Conservation (phyloP, 2,329 filamentous ascomycete species). For the Fusarium pininemorale region DNA sequence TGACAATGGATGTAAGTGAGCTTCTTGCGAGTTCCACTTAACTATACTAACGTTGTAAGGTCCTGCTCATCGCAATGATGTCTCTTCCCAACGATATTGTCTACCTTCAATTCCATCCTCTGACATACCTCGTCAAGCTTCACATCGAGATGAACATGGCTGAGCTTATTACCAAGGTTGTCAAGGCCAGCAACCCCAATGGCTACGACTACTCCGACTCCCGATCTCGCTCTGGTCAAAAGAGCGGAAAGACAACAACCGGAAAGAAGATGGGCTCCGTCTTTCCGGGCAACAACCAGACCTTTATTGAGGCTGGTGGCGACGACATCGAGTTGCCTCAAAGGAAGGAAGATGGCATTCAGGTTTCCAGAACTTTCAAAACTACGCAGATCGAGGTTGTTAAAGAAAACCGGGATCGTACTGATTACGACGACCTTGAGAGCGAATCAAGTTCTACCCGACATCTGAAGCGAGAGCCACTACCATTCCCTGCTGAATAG, state of each 20-base stretch:
- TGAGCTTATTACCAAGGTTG: conserved; percentile 57
- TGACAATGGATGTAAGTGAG: conserved; percentile 43
- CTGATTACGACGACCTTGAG: conserved; percentile 37
- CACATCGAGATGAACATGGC: conserved; percentile 65
- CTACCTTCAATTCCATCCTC: conserved; percentile 59
- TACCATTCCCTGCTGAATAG: conserved; percentile 21
- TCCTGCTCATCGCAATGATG: conserved; percentile 46
- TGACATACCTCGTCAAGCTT: conserved; percentile 62
- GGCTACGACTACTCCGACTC: conserved; percentile 41
- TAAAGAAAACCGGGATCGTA: conserved; percentile 19
- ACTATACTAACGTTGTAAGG: conserved; percentile 18
- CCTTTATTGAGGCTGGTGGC: conserved; percentile 31
- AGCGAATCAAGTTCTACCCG: conserved; percentile 42
- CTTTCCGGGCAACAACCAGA: conserved; percentile 35
- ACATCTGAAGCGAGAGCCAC: conserved; percentile 34
- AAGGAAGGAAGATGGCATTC: conserved; percentile 26
- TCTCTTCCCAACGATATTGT: conserved; percentile 44
- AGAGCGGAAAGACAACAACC: conserved; percentile 26
- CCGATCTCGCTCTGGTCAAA: conserved; percentile 27
- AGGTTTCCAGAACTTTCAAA: conserved; percentile 41
- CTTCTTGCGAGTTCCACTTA: too few species aligned
- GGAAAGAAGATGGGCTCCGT: conserved; percentile 28
- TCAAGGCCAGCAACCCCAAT: conserved; percentile 39
- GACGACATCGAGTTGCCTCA: conserved; percentile 34
- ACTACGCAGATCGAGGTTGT: conserved; percentile 34